phyloP scores from a whole-genome alignment of 371 early-diverging fungal species.

The Mortierella sp. region DNA sequence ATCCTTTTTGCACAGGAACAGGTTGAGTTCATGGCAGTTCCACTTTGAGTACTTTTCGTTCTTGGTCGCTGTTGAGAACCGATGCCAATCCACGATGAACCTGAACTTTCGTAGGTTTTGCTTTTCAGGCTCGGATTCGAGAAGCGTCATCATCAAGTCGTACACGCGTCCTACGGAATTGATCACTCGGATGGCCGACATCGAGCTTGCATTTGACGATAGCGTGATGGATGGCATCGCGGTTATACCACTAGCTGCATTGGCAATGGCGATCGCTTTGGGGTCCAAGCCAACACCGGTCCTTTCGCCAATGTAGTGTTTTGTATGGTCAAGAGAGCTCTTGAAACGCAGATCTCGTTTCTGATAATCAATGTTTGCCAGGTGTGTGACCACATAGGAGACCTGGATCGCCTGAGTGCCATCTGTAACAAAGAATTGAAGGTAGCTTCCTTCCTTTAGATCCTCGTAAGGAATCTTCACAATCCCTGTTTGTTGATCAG shows the following conservation, averaged over 20 bases:
- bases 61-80: slow-evolving; percentile 36
- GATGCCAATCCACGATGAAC: slow-evolving; percentile 43
- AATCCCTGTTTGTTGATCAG: slow-evolving; percentile 22
- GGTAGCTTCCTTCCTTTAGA: slow-evolving; percentile 19
- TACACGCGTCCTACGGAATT: slow-evolving; percentile 41
- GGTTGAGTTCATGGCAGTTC: slow-evolving; percentile 64
- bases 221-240: slow-evolving; percentile 20
- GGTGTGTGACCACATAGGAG: slow-evolving; percentile 8
- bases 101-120: slow-evolving; percentile 33
- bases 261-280: not conserved
- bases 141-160: slow-evolving; percentile 41
- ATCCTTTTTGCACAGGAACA: slow-evolving; percentile 68
- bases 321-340: slow-evolving; percentile 18
- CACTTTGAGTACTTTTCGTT: slow-evolving; percentile 58
- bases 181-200: slow-evolving; percentile 40
- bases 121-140: slow-evolving; percentile 10
- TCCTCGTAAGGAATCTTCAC: slow-evolving; percentile 19
- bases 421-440: slow-evolving; percentile 43
- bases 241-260: not conserved
- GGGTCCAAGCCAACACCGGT: slow-evolving; percentile 35
- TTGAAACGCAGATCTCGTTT: slow-evolving; percentile 53
- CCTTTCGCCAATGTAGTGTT: slow-evolving; percentile 44
- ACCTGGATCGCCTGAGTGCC: slow-evolving; percentile 19
- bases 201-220: slow-evolving; percentile 26
- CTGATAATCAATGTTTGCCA: slow-evolving; percentile 27